These are phyloP conservation scores for Kregervanrija pseudodelftensis DNA, from an alignment of 805 yeast genomes.

Conservation along the genomic window DNA sequence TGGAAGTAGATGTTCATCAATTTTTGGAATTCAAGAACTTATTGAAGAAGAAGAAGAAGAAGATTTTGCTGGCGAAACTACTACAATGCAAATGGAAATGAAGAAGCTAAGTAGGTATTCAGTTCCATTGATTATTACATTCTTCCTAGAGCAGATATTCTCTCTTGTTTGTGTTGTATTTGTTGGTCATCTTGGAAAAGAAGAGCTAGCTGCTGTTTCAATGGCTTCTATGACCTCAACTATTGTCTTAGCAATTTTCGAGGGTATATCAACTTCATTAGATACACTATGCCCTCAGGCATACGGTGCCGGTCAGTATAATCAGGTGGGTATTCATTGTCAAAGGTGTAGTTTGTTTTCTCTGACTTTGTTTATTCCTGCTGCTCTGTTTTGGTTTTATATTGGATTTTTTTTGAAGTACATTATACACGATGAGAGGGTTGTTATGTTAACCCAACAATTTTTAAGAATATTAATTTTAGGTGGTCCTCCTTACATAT, in stretches of 20 bases:
- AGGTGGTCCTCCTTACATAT: conserved; percentile 70
- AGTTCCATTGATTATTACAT: conserved; percentile 56
- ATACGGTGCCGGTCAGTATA: conserved; percentile 58
- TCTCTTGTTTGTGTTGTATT: conserved; percentile 71
- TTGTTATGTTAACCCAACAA: conserved; percentile 46
- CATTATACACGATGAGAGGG: conserved; percentile 38
- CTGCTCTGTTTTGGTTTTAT: conserved; percentile 56
- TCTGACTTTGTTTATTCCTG: conserved; percentile 49
- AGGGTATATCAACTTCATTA: conserved; percentile 68
- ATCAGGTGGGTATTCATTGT: conserved; percentile 60
- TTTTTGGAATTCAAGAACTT: conserved; percentile 9
- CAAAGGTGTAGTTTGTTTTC: conserved; percentile 63
- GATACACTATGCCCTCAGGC: conserved; percentile 80
- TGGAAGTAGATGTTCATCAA: conserved; percentile 3
- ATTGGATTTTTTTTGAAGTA: conserved; percentile 40
- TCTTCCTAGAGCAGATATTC: conserved; percentile 49
- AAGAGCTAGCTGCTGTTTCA: conserved; percentile 70
- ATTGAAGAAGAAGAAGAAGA: conserved; percentile 19
- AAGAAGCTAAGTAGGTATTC: conserved; percentile 35
- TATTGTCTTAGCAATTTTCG: conserved; percentile 64
- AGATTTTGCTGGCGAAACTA: conserved; percentile 26
- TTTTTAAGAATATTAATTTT: conserved; percentile 50
- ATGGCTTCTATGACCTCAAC: conserved; percentile 76
- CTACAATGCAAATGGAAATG: conserved; percentile 24
- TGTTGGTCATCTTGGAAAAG: conserved; percentile 69